Percentiles rank a stretch among this genome's conserved stretches.
Evolutionary conservation across 2,329 filamentous ascomycete species (phyloP).

Genomic region (Aulographum hederae): DNA sequence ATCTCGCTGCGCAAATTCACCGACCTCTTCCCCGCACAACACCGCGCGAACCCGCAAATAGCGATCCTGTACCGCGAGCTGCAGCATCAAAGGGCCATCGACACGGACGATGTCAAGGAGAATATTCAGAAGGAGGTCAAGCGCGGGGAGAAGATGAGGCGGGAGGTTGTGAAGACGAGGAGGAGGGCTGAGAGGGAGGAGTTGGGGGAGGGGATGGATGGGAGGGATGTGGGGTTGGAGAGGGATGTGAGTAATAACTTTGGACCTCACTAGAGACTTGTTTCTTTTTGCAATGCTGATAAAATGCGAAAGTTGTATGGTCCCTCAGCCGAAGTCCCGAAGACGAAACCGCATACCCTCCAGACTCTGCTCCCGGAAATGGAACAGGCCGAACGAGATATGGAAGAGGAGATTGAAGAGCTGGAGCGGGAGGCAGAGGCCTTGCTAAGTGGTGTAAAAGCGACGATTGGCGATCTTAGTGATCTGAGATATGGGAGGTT

Average conservation of each 20-base stretch:
- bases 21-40: conserved; percentile 51
- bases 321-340: conserved; percentile 15
- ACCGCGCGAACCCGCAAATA: conserved; percentile 48
- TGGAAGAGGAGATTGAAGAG: conserved; percentile 49
- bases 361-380: conserved; percentile 50
- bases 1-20: conserved; percentile 60
- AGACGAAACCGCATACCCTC: conserved; percentile 38
- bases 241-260: conserved; percentile 14
- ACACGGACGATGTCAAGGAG: conserved; percentile 47
- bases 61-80: conserved; percentile 61
- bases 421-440: conserved; percentile 46
- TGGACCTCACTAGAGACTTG: background rate
- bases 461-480: conserved; percentile 55
- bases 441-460: conserved; percentile 42
- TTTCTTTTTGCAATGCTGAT: too few relatives aligned
- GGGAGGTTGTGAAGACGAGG: conserved; percentile 36
- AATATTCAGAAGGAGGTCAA: conserved; percentile 49
- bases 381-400: conserved; percentile 42
- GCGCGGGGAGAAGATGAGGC: conserved; percentile 38
- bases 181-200: conserved; percentile 35
- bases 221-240: conserved; percentile 34
- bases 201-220: conserved; percentile 43
- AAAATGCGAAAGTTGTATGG: background rate
- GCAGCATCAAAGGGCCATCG: conserved; percentile 50
- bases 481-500: conserved; percentile 69